These are phyloP conservation scores for Dactylellina leptospora DNA, from an alignment of 2,329 filamentous ascomycete genomes.

Conservation along the genomic window DNA sequence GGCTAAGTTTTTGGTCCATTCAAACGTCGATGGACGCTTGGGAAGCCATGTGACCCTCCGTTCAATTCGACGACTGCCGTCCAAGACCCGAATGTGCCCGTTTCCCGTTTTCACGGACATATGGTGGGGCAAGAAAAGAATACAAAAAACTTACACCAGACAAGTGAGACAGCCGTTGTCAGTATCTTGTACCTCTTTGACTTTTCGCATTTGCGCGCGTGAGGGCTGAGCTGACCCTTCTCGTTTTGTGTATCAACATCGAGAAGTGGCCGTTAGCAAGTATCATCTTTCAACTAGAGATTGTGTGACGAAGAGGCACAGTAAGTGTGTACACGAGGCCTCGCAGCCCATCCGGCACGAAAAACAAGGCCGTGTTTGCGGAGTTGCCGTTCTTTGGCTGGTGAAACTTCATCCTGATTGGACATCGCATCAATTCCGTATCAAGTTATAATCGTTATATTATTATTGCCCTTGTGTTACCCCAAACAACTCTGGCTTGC, in stretches of 20 bases:
- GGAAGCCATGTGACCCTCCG: constrained; percentile 44
- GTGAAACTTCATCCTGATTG: too few species aligned
- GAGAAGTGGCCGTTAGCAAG: too few species aligned
- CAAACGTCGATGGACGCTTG: constrained; percentile 11
- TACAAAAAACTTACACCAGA: constrained; percentile 7
- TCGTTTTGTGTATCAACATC: too few species aligned
- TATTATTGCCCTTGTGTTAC: constrained; percentile 38
- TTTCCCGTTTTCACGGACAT: constrained; percentile 15
- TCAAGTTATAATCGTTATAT: constrained; percentile 31
- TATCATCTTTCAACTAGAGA: too few species aligned
- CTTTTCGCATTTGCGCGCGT: too few species aligned
- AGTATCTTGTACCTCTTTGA: too few species aligned
- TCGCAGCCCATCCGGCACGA: too few species aligned
- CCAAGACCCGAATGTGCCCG: constrained; percentile 13
- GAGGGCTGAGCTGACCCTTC: neutral
- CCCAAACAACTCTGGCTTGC: constrained; percentile 11
- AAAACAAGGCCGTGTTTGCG: neutral
- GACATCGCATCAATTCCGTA: constrained; percentile 17
- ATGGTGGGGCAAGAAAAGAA: constrained; percentile 13
- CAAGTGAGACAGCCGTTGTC: constrained; percentile 1
- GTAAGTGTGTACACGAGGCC: constrained; percentile 2
- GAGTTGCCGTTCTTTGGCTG: neutral
- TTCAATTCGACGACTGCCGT: constrained; percentile 4
- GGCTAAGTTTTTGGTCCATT: constrained; percentile 20
- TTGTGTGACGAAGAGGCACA: constrained; percentile 34